Percentiles rank a stretch among this genome's conserved stretches.
These are phyloP conservation scores for Heteromeles arbutifolia DNA, from an alignment of 306 rosid genomes.

Conservation along the genomic window DNA sequence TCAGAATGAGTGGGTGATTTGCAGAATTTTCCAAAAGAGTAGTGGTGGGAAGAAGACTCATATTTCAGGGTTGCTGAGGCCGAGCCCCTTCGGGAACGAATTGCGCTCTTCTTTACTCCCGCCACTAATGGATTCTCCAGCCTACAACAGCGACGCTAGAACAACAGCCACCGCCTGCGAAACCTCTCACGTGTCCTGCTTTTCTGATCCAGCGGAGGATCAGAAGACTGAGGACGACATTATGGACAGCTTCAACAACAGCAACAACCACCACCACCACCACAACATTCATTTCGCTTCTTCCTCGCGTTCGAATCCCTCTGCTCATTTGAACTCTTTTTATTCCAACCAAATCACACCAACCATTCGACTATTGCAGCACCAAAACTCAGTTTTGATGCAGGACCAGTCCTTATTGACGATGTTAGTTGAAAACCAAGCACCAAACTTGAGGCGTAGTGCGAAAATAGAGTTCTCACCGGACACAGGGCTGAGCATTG, in stretches of 20 bases:
- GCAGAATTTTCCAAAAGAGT: conserved; percentile 57
- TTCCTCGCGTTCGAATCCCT: conserved; percentile 4
- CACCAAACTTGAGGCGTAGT: conserved; percentile 4
- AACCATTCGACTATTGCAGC: conserved; percentile 17
- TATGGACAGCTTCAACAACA: conserved; percentile 10
- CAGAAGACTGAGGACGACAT: conserved; percentile 20
- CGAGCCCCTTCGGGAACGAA: conserved; percentile 23
- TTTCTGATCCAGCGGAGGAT: conserved; percentile 48
- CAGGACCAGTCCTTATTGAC: conserved; percentile 35
- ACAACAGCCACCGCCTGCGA: conserved; percentile 16
- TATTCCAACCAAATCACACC: conserved; percentile 13
- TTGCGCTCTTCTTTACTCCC: conserved; percentile 29
- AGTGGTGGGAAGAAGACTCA: conserved; percentile 38
- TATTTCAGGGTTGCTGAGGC: conserved; percentile 31
- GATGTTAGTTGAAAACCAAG: conserved; percentile 40
- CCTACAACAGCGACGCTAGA: conserved; percentile 37
- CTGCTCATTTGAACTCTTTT: neutral
- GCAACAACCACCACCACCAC: neutral
- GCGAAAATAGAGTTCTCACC: conserved; percentile 21
- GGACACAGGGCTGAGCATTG: conserved; percentile 31
- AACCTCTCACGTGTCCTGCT: conserved; percentile 57
- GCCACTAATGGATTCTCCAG: conserved; percentile 59
- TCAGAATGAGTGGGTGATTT: conserved; percentile 87
- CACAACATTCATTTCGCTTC: conserved; percentile 14
- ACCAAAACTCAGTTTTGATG: conserved; percentile 9